Conservation (phyloP, 495 filamentous ascomycete genomes). For the Trichoderma asperelloides region DNA sequence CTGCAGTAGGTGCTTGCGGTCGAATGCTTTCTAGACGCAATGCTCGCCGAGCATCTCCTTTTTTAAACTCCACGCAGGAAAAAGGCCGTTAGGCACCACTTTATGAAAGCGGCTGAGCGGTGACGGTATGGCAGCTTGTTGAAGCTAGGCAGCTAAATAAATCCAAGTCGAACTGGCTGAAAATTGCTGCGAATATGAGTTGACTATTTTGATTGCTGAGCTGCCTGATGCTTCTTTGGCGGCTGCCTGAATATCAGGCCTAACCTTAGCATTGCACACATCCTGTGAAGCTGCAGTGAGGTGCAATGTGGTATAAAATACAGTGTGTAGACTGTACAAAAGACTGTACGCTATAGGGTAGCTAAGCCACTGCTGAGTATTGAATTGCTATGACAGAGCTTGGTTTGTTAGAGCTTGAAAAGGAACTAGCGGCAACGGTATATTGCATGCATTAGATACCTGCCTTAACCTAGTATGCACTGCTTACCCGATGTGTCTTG, state of each 20-base stretch:
- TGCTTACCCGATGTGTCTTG: too few relatives aligned
- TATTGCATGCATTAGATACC: too few relatives aligned
- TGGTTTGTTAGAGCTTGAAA: too few relatives aligned
- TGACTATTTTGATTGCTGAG: neutral
- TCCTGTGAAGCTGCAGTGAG: neutral
- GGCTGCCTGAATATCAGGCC: neutral
- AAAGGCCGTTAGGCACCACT: slow-evolving; percentile 10
- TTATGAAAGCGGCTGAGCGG: neutral
- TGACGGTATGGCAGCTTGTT: neutral
- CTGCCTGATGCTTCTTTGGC: neutral
- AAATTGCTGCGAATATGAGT: neutral
- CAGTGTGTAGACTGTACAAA: neutral
- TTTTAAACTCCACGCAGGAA: neutral
- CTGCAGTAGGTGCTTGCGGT: neutral
- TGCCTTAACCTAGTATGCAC: too few relatives aligned
- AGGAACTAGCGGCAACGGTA: too few relatives aligned
- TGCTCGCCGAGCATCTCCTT: slow-evolving; percentile 1
- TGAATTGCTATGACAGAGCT: too few relatives aligned
- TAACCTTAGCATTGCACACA: neutral
- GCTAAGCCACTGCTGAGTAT: neutral
- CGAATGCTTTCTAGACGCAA: neutral
- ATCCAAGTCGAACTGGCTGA: neutral
- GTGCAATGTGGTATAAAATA: neutral
- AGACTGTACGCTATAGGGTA: neutral
- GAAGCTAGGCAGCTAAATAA: neutral